phyloP scores from a whole-genome alignment of 805 yeast genomes.

The Metschnikowia borealis region DNA sequence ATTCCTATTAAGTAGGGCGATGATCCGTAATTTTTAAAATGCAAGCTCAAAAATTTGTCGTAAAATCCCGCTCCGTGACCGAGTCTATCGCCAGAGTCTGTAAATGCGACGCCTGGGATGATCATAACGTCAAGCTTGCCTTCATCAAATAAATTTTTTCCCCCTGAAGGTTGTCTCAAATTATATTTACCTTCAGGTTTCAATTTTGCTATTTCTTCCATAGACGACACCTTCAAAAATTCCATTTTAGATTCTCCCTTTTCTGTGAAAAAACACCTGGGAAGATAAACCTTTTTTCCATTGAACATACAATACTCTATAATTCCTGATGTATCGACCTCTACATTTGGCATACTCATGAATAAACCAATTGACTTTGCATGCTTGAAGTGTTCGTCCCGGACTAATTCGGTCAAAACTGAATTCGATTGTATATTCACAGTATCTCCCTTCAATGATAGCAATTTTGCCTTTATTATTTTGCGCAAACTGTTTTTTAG shows the following conservation, averaged over 20 bases:
- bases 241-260: constrained; percentile 41
- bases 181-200: constrained; percentile 66
- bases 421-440: constrained; percentile 24
- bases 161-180: constrained; percentile 59
- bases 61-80: constrained; percentile 96
- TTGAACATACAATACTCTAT: constrained; percentile 49
- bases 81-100: constrained; percentile 48
- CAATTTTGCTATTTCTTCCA: constrained; percentile 42
- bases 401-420: constrained; percentile 19
- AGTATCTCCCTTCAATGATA: constrained; percentile 13
- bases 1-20: constrained; percentile 55
- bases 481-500: constrained; percentile 26
- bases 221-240: constrained; percentile 49
- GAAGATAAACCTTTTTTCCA: constrained; percentile 54
- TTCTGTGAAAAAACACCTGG: constrained; percentile 42
- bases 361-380: constrained; percentile 60
- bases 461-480: constrained; percentile 22
- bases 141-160: constrained; percentile 24
- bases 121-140: constrained; percentile 61
- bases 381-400: constrained; percentile 32
- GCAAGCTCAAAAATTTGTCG: constrained; percentile 52
- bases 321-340: constrained; percentile 57
- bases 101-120: constrained; percentile 85
- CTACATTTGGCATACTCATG: constrained; percentile 73
- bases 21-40: constrained; percentile 13